Percentiles rank a stretch among this genome's conserved stretches.
These are phyloP conservation scores for Dryadomyces sulphureus DNA, from an alignment of 2,329 filamentous ascomycete genomes.

Conservation along the genomic window DNA sequence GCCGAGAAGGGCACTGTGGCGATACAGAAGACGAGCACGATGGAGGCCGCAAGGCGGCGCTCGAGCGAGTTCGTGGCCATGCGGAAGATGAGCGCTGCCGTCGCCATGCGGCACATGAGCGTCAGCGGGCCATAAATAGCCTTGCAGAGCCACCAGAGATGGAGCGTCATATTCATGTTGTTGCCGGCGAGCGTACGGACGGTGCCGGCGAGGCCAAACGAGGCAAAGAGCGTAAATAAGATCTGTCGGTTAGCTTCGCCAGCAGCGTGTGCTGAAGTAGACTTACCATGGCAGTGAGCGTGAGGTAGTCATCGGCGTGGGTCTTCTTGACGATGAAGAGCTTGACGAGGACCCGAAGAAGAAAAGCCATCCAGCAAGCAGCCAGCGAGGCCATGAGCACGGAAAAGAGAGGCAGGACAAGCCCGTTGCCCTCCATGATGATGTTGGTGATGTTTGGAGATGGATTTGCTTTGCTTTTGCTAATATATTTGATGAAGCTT, in stretches of 20 bases:
- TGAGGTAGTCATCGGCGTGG: conserved; percentile 31
- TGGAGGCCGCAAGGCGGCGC: conserved; percentile 21
- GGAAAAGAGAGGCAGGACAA: conserved; percentile 6
- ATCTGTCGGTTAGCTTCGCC: no score
- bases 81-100: conserved; percentile 25
- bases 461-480: no score
- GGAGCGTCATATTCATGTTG: conserved; percentile 17
- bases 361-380: conserved; percentile 18
- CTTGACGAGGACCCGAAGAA: conserved; percentile 30
- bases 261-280: not conserved
- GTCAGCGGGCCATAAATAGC: conserved; percentile 25
- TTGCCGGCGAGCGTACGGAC: no score
- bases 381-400: conserved; percentile 7
- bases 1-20: conserved; percentile 8
- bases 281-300: conserved; percentile 27
- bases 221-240: no score
- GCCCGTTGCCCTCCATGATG: conserved; percentile 2
- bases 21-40: conserved; percentile 17
- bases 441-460: not conserved
- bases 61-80: conserved; percentile 21
- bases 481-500: not conserved
- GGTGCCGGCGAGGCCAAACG: no score
- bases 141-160: conserved; percentile 25
- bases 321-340: conserved; percentile 25
- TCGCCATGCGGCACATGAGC: conserved; percentile 23